Evolutionary conservation across 176 grass and related monocot genomes (phyloP), one percentile per base, ranked within the genome.

Genomic region (Carex myosuroides): DNA sequence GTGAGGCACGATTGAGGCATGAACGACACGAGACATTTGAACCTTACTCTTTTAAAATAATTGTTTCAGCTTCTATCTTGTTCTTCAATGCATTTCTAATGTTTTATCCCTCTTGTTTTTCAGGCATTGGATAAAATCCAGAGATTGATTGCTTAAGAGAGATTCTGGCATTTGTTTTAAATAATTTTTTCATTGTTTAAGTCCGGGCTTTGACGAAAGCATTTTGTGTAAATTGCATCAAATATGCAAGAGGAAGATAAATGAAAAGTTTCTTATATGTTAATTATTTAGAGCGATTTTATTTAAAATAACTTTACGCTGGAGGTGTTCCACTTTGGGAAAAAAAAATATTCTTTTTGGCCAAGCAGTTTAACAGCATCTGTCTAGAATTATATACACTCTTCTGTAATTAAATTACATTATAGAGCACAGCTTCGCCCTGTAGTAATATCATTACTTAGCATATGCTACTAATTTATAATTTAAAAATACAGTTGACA

Each of bases 101-200:
- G 68, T 85, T 3, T 16, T 44, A 76, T 71, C 44, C 48, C 64
- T 18, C 76, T 18, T 17, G 56, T 33, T 79, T 86, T 84, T 69
- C 90, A 94, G 92, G 88, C 87, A 44, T 42, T 94, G n/a, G 85
- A 88, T 75, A 90, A 91, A 85, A 92, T 94, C 26, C 89, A 91
- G 83, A 66, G 41, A 65, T 82, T 82, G 80, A 61, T 82, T 65
- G 30, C 18, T 41, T 82, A 66, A 35, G 13, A 82, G 80, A 44
- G 62, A 82, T 46, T 42, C 71, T 29, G 46, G 21, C 46, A 75
- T 74, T 74, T 6, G 1, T 53, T 24, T 75, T 26, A 11, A 13
- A 53, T 75, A 52, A 29, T 75, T 75, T 53, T 75, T 75, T 26
- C 46, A 54, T 75, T 75, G 8, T 75, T 75, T 16, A 75, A 75